Percentiles rank a stretch among this genome's conserved stretches.
These are phyloP conservation scores for Insectozyma bohioensis DNA, from an alignment of 1,139 yeast genomes.

Conservation along the genomic window DNA sequence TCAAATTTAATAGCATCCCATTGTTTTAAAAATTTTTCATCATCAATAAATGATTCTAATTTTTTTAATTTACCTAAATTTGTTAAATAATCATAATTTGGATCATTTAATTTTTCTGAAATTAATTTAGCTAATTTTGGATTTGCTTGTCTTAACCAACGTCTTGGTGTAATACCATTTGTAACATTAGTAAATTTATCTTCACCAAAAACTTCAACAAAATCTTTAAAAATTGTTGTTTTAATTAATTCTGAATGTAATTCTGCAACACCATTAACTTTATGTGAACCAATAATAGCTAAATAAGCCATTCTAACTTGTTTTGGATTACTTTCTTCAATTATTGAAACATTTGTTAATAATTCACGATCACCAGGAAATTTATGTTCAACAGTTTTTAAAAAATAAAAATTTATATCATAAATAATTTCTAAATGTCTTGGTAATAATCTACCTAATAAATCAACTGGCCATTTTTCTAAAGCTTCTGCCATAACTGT, in stretches of 20 bases:
- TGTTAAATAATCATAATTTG: constrained; percentile 61
- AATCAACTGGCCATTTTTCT: constrained; percentile 92
- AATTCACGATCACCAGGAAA: constrained; percentile 75
- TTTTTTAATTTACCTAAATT: constrained; percentile 68
- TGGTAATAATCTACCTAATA: constrained; percentile 77
- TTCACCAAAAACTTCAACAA: constrained; percentile 76
- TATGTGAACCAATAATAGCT: constrained; percentile 91
- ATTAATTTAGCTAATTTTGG: constrained; percentile 76
- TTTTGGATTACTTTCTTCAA: constrained; percentile 79
- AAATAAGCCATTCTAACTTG: constrained; percentile 90
- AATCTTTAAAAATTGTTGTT: constrained; percentile 88
- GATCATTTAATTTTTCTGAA: constrained; percentile 66
- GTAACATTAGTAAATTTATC: constrained; percentile 90
- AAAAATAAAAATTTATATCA: constrained; percentile 78
- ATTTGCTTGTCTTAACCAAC: constrained; percentile 95
- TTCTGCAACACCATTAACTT: constrained; percentile 95
- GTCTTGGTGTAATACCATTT: constrained; percentile 93
- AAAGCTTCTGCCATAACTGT: constrained; percentile 94
- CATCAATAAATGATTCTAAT: constrained; percentile 67
- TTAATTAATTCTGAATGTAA: constrained; percentile 87
- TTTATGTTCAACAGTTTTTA: constrained; percentile 68
- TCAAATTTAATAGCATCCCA: constrained; percentile 74
- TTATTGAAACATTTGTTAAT: constrained; percentile 71
- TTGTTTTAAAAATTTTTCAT: constrained; percentile 59
- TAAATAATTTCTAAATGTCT: constrained; percentile 90